Conservation (phyloP, 2,329 filamentous ascomycete genomes). For the Arthrobotrys pseudoclavata region DNA sequence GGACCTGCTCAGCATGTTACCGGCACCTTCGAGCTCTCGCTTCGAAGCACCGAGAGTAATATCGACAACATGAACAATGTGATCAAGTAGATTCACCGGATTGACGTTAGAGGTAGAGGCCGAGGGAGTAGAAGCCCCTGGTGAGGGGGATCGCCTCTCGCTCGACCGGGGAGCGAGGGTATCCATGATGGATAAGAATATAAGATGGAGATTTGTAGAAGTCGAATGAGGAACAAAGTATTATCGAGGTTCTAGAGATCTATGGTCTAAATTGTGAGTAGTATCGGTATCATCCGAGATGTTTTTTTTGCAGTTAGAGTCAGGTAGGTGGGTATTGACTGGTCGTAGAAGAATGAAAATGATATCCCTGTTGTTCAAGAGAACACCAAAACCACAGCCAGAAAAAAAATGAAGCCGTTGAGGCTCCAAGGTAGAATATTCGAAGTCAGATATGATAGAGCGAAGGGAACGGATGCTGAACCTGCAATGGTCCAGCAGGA, state of each 20-base stretch:
- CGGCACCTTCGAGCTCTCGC: conserved; percentile 82
- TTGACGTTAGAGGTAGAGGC: conserved; percentile 69
- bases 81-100: conserved; percentile 77
- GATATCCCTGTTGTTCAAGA: conserved; percentile 41
- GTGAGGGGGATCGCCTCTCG: conserved; percentile 59
- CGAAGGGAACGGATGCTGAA: conserved; percentile 30
- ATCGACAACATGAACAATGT: conserved; percentile 78
- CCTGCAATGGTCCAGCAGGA: conserved; percentile 34
- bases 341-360: not conserved
- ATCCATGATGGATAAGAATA: conserved; percentile 39
- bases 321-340: not conserved
- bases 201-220: conserved; percentile 19
- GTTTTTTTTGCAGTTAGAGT: not conserved
- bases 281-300: conserved; percentile 36
- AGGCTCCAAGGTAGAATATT: conserved; percentile 21
- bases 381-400: conserved; percentile 25
- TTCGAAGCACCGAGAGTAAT: conserved; percentile 81
- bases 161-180: conserved; percentile 53
- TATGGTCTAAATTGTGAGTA: conserved; percentile 16
- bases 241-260: conserved; percentile 32
- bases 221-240: conserved; percentile 15
- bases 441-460: not conserved
- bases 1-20: conserved; percentile 83
- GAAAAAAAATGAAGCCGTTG: conserved; percentile 16
- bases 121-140: conserved; percentile 34